Evolutionary conservation across 1,284 basidiomycete genomes (phyloP).

Genomic region (Trichosporon coremiiforme): DNA sequence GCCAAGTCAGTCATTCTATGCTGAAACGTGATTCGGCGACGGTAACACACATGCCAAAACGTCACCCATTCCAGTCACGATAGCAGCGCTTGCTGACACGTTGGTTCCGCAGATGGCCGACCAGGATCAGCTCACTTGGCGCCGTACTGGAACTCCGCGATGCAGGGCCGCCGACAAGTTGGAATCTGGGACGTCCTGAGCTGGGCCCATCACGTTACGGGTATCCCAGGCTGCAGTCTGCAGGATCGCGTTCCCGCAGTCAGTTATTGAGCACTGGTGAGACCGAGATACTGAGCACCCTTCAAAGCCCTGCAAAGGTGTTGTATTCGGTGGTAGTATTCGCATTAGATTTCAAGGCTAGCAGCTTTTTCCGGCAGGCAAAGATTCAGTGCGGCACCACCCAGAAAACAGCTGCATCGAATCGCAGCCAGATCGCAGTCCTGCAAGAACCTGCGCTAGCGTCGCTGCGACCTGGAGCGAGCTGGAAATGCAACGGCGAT

Average conservation of each 20-base stretch:
- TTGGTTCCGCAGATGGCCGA: not conserved
- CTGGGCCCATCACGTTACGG: not conserved
- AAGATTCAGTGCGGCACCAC: not conserved
- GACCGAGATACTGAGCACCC: not conserved
- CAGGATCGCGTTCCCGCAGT: not conserved
- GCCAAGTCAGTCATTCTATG: not conserved
- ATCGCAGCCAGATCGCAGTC: not conserved
- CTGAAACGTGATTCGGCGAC: conserved; percentile 7
- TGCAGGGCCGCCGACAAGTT: not conserved
- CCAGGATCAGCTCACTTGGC: not conserved
- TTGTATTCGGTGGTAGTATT: not conserved
- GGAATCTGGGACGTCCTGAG: not conserved
- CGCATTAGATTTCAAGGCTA: not conserved
- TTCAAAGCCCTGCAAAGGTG: not conserved
- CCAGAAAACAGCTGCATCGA: not conserved
- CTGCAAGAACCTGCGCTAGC: not conserved
- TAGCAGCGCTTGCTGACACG: not conserved
- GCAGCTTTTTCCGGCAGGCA: not conserved
- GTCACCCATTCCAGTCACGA: not conserved
- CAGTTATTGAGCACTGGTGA: not conserved
- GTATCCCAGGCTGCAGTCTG: not conserved
- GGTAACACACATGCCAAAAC: not conserved
- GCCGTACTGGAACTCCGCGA: not conserved
- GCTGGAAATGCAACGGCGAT: not conserved
- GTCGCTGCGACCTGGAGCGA: not conserved